phyloP scores from a whole-genome alignment of 2,329 filamentous ascomycete species.

The Arthroderma uncinatum region DNA sequence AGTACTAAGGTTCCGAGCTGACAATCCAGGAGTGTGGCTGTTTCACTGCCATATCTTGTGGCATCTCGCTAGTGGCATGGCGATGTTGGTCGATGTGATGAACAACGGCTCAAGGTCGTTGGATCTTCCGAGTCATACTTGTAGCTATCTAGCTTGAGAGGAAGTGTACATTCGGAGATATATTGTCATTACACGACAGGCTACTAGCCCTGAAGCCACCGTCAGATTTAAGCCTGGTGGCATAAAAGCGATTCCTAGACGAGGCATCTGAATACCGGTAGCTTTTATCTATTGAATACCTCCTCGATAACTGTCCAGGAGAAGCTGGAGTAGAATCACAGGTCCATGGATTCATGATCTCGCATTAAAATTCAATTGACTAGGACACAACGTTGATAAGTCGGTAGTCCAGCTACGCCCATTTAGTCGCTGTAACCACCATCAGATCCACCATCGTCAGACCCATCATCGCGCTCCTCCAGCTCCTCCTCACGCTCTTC shows the following conservation, averaged over 20 bases:
- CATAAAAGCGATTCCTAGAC: too few relatives aligned
- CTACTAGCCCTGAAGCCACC: background rate
- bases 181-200: too few relatives aligned
- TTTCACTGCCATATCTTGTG: constrained; percentile 52
- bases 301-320: too few relatives aligned
- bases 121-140: background rate
- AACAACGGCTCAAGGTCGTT: constrained; percentile 8
- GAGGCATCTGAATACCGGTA: too few relatives aligned
- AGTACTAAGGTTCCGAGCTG: constrained; percentile 40
- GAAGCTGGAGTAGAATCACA: too few relatives aligned
- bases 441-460: background rate
- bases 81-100: constrained; percentile 31
- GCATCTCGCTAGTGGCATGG: constrained; percentile 42
- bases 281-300: too few relatives aligned
- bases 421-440: background rate
- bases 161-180: background rate
- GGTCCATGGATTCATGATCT: too few relatives aligned
- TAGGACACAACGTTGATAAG: too few relatives aligned
- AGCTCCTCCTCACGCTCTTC: background rate
- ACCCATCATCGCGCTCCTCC: background rate
- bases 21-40: constrained; percentile 47
- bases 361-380: too few relatives aligned
- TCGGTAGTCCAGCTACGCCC: too few relatives aligned
- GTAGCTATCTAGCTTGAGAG: background rate
- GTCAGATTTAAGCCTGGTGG: background rate